These are phyloP conservation scores for bread wheat (Triticum aestivum) DNA, from an alignment of 176 grass and related monocot species.

Conservation along the genomic window DNA sequence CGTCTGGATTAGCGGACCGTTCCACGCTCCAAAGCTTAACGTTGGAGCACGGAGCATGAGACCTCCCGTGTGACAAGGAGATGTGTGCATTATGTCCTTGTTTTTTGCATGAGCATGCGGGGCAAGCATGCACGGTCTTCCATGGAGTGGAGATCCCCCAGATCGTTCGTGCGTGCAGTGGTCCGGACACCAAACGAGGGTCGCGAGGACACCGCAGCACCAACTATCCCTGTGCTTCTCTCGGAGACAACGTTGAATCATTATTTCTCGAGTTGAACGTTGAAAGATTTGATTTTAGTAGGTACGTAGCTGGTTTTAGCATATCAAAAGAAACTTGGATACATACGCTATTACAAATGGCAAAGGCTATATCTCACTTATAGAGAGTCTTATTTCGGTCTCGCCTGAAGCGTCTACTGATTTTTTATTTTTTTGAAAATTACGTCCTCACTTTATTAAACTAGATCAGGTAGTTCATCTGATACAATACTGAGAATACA, in stretches of 20 bases:
- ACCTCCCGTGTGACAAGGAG: conserved; percentile 2
- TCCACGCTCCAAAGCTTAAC: not conserved
- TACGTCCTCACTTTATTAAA: too few species aligned
- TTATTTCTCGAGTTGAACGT: too few species aligned
- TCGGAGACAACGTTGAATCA: not conserved
- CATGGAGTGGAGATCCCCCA: not conserved
- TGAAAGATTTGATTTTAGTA: too few species aligned
- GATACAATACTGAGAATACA: too few species aligned
- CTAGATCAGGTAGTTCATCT: too few species aligned
- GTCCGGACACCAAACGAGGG: not conserved
- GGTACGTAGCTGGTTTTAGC: too few species aligned
- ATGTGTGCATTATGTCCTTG: not conserved
- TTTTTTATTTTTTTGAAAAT: too few species aligned
- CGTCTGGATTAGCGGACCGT: not conserved
- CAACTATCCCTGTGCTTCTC: not conserved
- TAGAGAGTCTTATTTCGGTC: too few species aligned
- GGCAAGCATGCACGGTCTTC: not conserved
- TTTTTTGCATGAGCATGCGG: not conserved
- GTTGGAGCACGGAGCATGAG: conserved; percentile 11
- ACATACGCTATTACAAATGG: too few species aligned
- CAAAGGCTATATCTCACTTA: too few species aligned
- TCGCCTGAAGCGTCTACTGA: too few species aligned
- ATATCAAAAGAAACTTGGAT: too few species aligned
- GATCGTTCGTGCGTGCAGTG: not conserved
- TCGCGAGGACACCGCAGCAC: not conserved